Evolutionary conservation across 257 asterid species (phyloP), one percentile per base, ranked within the genome.

Genomic region (Gentiana straminea): DNA sequence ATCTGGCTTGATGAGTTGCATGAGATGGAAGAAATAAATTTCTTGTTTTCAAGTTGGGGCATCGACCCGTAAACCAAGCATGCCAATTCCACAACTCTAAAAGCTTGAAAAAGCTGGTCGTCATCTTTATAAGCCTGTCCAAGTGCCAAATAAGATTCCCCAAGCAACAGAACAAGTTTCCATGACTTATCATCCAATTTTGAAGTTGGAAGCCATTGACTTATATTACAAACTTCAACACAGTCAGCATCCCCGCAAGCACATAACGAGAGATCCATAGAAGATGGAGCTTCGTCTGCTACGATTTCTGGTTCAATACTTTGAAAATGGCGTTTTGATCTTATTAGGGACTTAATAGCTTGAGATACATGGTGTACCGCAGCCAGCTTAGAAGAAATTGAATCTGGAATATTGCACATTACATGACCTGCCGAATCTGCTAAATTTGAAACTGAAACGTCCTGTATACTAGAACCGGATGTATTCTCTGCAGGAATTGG

Each of bases 291-390:
- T 53, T 68, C 79, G 69, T 76, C 82, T 65, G 70, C 79, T 54
- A 51, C 55, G 64, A 64, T 56, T 51, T 82, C 79, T 50, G 77
- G 64, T 68, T 70, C 77, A 58, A 78, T 74, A 61, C 64, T 62
- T 70, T 78, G 94, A 58, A 77, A 61, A 58, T 79, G 83, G 33
- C 96, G 78, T 35, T 82, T 84, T 89, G 94, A 86, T 63, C 98
- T 71, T 24, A 24, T 24, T 48, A 90, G 85, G 63, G 96, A 86
- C 78, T 84, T 86, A 57, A 90, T 90, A 75, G 98, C 98, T 76
- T 90, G 96, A 72, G 96, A 82, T 64, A 90, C 89, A 68, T 90
- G 98, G 76, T 90, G 96, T 80, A 86, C 68, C 43, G 98, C 98
- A 64, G 95, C 80, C 58, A 86, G 70, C 74, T 84, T 90, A 44